These are phyloP conservation scores for Gymnopilus dilepis DNA, from an alignment of 768 basidiomycete genomes.

Conservation along the genomic window DNA sequence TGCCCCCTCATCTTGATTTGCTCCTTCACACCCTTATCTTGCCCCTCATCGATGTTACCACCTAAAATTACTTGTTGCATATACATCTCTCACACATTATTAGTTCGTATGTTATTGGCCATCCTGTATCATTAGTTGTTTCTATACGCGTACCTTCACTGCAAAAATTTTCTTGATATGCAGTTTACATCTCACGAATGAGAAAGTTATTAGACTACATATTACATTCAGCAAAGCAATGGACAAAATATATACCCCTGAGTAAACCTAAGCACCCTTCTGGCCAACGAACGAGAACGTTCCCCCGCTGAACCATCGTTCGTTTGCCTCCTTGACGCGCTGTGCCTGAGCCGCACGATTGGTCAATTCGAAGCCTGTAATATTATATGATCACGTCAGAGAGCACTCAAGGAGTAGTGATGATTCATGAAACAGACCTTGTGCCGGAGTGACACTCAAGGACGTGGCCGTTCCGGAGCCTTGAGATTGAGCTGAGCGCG, in stretches of 20 bases:
- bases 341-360: conserved; percentile 88
- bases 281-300: conserved; percentile 80
- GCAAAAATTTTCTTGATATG: conserved; percentile 4
- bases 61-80: conserved; percentile 24
- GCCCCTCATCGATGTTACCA: conserved; percentile 2
- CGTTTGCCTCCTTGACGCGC: conserved; percentile 94
- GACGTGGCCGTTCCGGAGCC: conserved; percentile 90
- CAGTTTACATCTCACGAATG: conserved; percentile 5
- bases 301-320: conserved; percentile 92
- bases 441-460: conserved; percentile 92
- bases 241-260: conserved; percentile 3
- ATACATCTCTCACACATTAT: conserved; percentile 10
- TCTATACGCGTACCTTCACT: conserved; percentile 29
- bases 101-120: conserved; percentile 26
- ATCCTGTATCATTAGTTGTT: conserved; percentile 36
- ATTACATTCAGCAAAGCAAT: conserved; percentile 1
- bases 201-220: conserved; percentile 17
- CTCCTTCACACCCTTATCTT: conserved; percentile 17
- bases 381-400: conserved; percentile 3
- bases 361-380: conserved; percentile 95
- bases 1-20: conserved; percentile 32
- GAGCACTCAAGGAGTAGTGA: not conserved
- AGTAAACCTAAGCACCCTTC: conserved; percentile 39
- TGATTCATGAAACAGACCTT: conserved; percentile 57
- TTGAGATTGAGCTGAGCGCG: conserved; percentile 67